Conservation (phyloP, 2,329 filamentous ascomycete genomes). For the Fusarium sp. region DNA sequence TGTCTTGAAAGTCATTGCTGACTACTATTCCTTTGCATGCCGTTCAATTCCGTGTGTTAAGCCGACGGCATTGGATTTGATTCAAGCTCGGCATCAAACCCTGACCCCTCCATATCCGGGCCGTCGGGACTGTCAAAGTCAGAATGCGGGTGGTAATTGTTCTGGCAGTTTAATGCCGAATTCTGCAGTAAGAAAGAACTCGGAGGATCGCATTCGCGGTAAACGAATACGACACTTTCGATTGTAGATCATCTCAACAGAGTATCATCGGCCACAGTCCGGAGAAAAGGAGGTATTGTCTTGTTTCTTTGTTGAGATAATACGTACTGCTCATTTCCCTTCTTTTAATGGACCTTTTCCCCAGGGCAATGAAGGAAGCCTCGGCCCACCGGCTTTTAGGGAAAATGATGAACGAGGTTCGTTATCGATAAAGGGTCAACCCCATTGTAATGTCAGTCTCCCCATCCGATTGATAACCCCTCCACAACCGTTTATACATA, state of each 20-base stretch:
- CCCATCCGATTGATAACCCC: slow-evolving; percentile 44
- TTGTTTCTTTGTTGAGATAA: slow-evolving; percentile 35
- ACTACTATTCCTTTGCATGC: neutral
- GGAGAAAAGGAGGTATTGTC: slow-evolving; percentile 35
- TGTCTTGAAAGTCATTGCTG: neutral
- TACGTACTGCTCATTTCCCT: slow-evolving; percentile 27
- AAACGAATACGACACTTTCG: neutral
- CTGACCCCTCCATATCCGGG: slow-evolving; percentile 34
- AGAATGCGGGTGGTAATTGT: neutral
- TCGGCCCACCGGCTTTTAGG: slow-evolving; percentile 48
- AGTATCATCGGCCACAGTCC: slow-evolving; percentile 6
- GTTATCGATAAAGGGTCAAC: slow-evolving; percentile 45
- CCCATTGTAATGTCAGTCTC: slow-evolving; percentile 34
- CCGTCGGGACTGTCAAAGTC: slow-evolving; percentile 31
- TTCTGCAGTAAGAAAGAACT: slow-evolving; percentile 5
- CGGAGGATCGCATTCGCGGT: neutral
- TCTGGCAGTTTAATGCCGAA: neutral
- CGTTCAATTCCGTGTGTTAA: slow-evolving; percentile 24
- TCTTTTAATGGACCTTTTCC: slow-evolving; percentile 24
- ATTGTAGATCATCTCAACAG: slow-evolving; percentile 27
- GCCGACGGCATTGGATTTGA: slow-evolving; percentile 37
- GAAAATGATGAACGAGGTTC: slow-evolving; percentile 19
- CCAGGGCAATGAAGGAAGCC: slow-evolving; percentile 31
- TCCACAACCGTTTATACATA: slow-evolving; percentile 31
- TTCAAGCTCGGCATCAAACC: slow-evolving; percentile 38